These are phyloP conservation scores for Sphagnum contortum DNA, from an alignment of 225 moss, liverwort and hornwort species.

Conservation along the genomic window DNA sequence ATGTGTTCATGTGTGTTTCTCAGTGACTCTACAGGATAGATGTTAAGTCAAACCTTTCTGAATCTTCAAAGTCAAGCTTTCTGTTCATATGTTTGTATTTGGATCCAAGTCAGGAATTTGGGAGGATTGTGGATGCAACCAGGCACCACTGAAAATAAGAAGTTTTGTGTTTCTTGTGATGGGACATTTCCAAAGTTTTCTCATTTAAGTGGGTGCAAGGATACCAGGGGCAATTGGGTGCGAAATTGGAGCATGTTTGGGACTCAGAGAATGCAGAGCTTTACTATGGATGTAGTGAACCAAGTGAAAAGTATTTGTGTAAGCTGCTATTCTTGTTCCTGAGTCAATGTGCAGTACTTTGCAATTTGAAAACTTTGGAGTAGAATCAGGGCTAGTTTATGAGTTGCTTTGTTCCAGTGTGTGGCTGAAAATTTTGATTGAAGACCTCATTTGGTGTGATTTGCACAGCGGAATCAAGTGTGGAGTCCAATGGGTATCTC, in stretches of 20 bases:
- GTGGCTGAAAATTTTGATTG: neutral
- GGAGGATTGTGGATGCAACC: too few relatives aligned
- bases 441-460: neutral
- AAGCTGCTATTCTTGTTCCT: constrained; percentile 1
- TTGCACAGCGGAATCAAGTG: constrained; percentile 20
- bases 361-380: neutral
- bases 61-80: too few relatives aligned
- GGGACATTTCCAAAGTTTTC: too few relatives aligned
- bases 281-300: constrained; percentile 58
- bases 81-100: too few relatives aligned
- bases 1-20: too few relatives aligned
- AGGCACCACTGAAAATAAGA: too few relatives aligned
- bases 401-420: neutral
- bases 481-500: constrained; percentile 50
- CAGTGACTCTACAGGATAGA: too few relatives aligned
- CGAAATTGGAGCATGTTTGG: constrained; percentile 39
- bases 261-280: constrained; percentile 36
- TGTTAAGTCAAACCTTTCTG: too few relatives aligned
- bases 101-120: too few relatives aligned
- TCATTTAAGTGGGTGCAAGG: constrained; percentile 1
- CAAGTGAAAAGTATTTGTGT: constrained; percentile 32
- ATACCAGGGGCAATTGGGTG: constrained; percentile 32
- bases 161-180: too few relatives aligned
- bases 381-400: neutral
- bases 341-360: neutral